phyloP scores from a whole-genome alignment of 768 basidiomycete species.

The Kwoniella newhampshirensis region DNA sequence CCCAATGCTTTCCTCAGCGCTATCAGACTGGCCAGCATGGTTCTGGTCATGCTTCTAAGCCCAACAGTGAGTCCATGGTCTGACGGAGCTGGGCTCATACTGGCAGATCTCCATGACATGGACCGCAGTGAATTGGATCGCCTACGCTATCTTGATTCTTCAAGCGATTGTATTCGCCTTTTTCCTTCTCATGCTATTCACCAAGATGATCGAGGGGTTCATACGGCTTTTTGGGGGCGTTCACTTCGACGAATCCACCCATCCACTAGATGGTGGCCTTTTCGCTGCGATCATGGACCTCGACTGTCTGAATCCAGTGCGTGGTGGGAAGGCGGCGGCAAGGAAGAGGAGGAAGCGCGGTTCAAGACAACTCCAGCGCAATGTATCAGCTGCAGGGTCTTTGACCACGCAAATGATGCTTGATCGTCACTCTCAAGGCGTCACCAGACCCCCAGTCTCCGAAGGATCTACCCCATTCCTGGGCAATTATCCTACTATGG shows the following conservation, averaged over 20 bases:
- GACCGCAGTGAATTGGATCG: slow-evolving; percentile 84
- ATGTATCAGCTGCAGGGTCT: slow-evolving; percentile 42
- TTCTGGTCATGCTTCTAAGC: slow-evolving; percentile 83
- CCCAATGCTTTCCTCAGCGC: slow-evolving; percentile 92
- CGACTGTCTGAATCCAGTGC: slow-evolving; percentile 68
- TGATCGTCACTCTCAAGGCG: slow-evolving; percentile 46
- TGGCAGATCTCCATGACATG: slow-evolving; percentile 76
- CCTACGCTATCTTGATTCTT: slow-evolving; percentile 86
- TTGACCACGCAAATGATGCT: slow-evolving; percentile 54
- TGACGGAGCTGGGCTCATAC: neutral
- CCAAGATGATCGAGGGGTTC: slow-evolving; percentile 81
- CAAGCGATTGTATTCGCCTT: slow-evolving; percentile 74
- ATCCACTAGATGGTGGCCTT: slow-evolving; percentile 80
- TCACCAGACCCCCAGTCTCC: slow-evolving; percentile 21
- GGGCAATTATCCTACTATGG: slow-evolving; percentile 11
- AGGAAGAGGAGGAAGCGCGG: slow-evolving; percentile 38
- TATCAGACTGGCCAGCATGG: slow-evolving; percentile 82
- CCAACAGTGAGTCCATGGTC: slow-evolving; percentile 66
- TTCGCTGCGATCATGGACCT: slow-evolving; percentile 67
- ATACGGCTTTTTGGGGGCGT: slow-evolving; percentile 73
- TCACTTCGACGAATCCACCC: slow-evolving; percentile 79
- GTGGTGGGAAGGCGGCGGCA: slow-evolving; percentile 55
- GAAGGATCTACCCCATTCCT: slow-evolving; percentile 33
- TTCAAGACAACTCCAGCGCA: slow-evolving; percentile 42
- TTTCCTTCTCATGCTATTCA: slow-evolving; percentile 74